Conservation (phyloP, 1,284 basidiomycete genomes). For the Apiotrichum gracile region DNA sequence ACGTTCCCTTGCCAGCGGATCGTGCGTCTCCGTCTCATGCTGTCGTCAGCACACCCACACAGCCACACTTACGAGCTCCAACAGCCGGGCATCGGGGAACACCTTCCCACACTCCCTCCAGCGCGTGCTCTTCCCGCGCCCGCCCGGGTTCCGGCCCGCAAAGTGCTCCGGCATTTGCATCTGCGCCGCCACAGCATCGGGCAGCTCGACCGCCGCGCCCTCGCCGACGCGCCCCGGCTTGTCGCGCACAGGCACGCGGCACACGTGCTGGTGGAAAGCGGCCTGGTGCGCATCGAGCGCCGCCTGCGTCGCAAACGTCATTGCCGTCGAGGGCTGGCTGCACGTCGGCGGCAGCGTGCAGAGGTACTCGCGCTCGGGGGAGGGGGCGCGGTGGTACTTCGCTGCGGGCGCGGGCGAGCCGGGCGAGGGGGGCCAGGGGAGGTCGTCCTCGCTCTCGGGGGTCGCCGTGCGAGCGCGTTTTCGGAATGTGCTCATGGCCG, state of each 20-base stretch:
- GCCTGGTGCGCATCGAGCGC: constrained; percentile 76
- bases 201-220: constrained; percentile 29
- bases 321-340: constrained; percentile 57
- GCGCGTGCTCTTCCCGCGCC: constrained; percentile 3
- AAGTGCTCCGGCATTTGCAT: constrained; percentile 30
- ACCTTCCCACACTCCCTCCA: constrained; percentile 60
- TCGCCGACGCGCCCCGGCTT: constrained; percentile 16
- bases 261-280: constrained; percentile 74
- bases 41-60: constrained; percentile 36
- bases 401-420: constrained; percentile 1
- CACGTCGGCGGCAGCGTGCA: constrained; percentile 80
- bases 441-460: no score
- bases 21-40: constrained; percentile 84
- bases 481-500: neutral
- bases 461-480: constrained; percentile 10
- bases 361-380: constrained; percentile 40
- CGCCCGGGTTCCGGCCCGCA: constrained; percentile 7
- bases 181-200: constrained; percentile 8
- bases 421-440: no score
- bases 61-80: constrained; percentile 62
- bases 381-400: constrained; percentile 25
- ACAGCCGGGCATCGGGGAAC: constrained; percentile 72
- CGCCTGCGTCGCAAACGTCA: constrained; percentile 56
- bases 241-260: constrained; percentile 48
- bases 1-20: constrained; percentile 65